These are phyloP conservation scores for Stygiomarasmius scandens DNA, from an alignment of 1,284 basidiomycete species.

Conservation along the genomic window DNA sequence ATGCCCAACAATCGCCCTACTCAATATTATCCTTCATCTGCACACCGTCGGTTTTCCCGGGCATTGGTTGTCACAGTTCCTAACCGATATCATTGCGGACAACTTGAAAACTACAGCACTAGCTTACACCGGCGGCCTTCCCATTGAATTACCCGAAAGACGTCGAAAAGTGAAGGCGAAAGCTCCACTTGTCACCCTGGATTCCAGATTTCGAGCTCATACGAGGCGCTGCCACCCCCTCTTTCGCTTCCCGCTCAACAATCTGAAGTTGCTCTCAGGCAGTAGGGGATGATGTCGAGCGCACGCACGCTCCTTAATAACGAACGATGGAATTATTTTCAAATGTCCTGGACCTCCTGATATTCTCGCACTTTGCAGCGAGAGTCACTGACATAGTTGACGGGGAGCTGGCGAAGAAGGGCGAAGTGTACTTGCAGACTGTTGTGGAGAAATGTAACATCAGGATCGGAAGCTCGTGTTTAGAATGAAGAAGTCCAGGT, in stretches of 20 bases:
- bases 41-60: slow-evolving; percentile 37
- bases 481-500: slow-evolving; percentile 8
- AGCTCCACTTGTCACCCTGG: slow-evolving; percentile 36
- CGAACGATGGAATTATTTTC: neutral
- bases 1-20: slow-evolving; percentile 40
- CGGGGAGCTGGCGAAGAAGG: neutral
- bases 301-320: neutral
- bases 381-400: slow-evolving; percentile 6
- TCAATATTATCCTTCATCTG: slow-evolving; percentile 38
- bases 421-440: slow-evolving; percentile 4
- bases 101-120: slow-evolving; percentile 27
- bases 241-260: slow-evolving; percentile 22
- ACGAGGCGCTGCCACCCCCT: slow-evolving; percentile 32
- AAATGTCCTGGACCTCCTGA: neutral
- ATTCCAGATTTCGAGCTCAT: slow-evolving; percentile 35
- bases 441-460: slow-evolving; percentile 1
- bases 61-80: slow-evolving; percentile 38
- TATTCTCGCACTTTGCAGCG: neutral
- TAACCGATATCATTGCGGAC: slow-evolving; percentile 32
- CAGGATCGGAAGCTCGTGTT: neutral
- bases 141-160: slow-evolving; percentile 32
- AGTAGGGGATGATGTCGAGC: neutral
- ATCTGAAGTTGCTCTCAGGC: slow-evolving; percentile 12
- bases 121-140: slow-evolving; percentile 27
- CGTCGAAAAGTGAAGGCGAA: slow-evolving; percentile 22